Evolutionary conservation across 2,329 filamentous ascomycete species (phyloP).

Genomic region (Lachnellula occidentalis): DNA sequence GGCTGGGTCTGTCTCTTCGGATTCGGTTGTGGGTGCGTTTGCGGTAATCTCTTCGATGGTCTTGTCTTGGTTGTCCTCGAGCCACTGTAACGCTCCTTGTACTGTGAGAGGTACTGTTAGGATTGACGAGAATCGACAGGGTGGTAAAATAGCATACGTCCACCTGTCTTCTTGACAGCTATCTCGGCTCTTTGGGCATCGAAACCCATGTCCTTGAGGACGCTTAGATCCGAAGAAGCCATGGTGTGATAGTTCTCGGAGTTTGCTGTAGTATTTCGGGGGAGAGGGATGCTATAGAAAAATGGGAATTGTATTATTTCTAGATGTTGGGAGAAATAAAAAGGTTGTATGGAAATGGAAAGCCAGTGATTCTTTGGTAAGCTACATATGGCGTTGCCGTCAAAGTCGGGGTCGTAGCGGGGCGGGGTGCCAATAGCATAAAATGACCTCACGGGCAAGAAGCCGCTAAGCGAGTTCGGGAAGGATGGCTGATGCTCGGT

Average conservation of each 20-base stretch:
- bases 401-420: neutral
- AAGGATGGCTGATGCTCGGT: too few relatives aligned
- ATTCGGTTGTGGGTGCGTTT: constrained; percentile 36
- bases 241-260: constrained; percentile 35
- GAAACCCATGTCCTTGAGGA: constrained; percentile 70
- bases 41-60: constrained; percentile 73
- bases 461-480: neutral
- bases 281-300: neutral
- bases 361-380: neutral
- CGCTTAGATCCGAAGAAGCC: constrained; percentile 54
- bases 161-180: constrained; percentile 77
- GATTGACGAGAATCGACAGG: neutral
- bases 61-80: constrained; percentile 87
- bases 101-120: constrained; percentile 46
- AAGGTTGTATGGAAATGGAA: neutral
- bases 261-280: neutral
- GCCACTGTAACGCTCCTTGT: constrained; percentile 87
- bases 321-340: neutral
- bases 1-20: constrained; percentile 46
- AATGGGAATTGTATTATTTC: neutral
- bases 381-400: neutral
- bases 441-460: neutral
- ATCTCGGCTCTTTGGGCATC: constrained; percentile 75
- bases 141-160: constrained; percentile 49
- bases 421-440: neutral